phyloP scores from a whole-genome alignment of 805 yeast genomes.

The Lipomyces oligophaga region DNA sequence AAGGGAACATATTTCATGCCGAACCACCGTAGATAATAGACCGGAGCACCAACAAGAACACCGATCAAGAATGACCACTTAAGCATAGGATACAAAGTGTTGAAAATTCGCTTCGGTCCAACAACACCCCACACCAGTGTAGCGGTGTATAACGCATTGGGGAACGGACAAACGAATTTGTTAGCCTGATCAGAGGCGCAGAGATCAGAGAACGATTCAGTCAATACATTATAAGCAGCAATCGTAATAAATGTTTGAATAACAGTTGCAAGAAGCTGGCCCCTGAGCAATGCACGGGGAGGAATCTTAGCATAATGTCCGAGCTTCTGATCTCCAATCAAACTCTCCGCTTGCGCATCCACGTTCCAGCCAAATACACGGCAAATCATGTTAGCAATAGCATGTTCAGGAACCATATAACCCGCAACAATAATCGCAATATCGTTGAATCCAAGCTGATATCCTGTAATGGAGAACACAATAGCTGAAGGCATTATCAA shows the following conservation, averaged over 20 bases:
- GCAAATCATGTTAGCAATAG: slow-evolving; percentile 48
- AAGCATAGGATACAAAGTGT: slow-evolving; percentile 20
- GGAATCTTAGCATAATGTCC: slow-evolving; percentile 64
- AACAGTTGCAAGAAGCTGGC: slow-evolving; percentile 46
- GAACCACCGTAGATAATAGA: slow-evolving; percentile 7
- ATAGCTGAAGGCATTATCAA: slow-evolving; percentile 61
- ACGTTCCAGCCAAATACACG: slow-evolving; percentile 57
- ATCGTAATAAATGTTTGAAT: slow-evolving; percentile 46
- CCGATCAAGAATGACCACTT: slow-evolving; percentile 29
- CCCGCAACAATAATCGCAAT: slow-evolving; percentile 63
- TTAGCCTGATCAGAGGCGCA: slow-evolving; percentile 41
- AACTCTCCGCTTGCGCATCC: slow-evolving; percentile 52
- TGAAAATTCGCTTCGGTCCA: slow-evolving; percentile 51
- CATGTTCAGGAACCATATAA: slow-evolving; percentile 53
- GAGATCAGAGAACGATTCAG: slow-evolving; percentile 29
- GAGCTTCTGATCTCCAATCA: slow-evolving; percentile 54
- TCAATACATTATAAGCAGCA: slow-evolving; percentile 47
- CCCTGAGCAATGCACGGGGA: slow-evolving; percentile 56
- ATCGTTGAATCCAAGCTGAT: slow-evolving; percentile 56
- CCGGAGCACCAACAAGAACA: slow-evolving; percentile 12
- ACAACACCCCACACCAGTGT: slow-evolving; percentile 56
- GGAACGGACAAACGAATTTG: slow-evolving; percentile 44
- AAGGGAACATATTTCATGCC: slow-evolving; percentile 4
- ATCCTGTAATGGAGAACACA: slow-evolving; percentile 61
- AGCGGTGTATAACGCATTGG: slow-evolving; percentile 45